Evolutionary conservation across 768 basidiomycete species (phyloP).

Genomic region (Suillus weaverae): DNA sequence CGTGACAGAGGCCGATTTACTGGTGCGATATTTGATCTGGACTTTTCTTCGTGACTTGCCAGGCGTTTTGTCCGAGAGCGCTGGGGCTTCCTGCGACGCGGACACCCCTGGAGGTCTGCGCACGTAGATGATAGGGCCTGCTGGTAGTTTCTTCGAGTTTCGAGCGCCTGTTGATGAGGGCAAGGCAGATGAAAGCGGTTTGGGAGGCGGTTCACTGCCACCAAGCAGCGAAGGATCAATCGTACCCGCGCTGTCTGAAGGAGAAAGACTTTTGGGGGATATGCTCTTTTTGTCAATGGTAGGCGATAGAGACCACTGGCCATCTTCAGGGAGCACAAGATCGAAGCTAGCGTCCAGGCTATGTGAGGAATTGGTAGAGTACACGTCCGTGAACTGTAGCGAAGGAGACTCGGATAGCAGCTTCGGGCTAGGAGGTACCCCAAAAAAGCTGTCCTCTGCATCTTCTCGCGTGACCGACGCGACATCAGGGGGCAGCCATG

Average conservation of each 20-base stretch:
- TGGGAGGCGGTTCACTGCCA: slow-evolving; percentile 9
- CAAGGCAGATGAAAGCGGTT: not conserved
- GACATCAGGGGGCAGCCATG: slow-evolving; percentile 11
- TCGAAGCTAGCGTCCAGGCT: not conserved
- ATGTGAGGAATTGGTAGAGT: slow-evolving; percentile 3
- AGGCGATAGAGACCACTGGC: not conserved
- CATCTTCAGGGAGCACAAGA: slow-evolving; percentile 15
- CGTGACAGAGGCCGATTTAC: not conserved
- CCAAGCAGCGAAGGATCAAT: slow-evolving; percentile 34
- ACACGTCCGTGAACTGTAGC: not conserved
- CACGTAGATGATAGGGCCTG: slow-evolving; percentile 31
- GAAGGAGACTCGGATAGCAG: slow-evolving; percentile 1
- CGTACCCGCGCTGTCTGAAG: slow-evolving; percentile 15
- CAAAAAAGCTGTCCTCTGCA: slow-evolving; percentile 24
- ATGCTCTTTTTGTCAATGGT: not conserved
- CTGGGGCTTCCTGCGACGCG: slow-evolving; percentile 14
- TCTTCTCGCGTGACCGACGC: slow-evolving; percentile 8
- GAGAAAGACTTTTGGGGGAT: not conserved
- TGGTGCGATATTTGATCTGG: slow-evolving; percentile 31
- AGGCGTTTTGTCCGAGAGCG: slow-evolving; percentile 9
- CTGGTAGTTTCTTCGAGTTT: slow-evolving; percentile 15
- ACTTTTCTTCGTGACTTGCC: slow-evolving; percentile 22
- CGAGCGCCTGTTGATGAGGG: not conserved
- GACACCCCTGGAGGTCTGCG: slow-evolving; percentile 28
- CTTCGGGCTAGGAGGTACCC: slow-evolving; percentile 28